Conservation (phyloP, 768 basidiomycete species). For the Pleurotus pulmonarius region DNA sequence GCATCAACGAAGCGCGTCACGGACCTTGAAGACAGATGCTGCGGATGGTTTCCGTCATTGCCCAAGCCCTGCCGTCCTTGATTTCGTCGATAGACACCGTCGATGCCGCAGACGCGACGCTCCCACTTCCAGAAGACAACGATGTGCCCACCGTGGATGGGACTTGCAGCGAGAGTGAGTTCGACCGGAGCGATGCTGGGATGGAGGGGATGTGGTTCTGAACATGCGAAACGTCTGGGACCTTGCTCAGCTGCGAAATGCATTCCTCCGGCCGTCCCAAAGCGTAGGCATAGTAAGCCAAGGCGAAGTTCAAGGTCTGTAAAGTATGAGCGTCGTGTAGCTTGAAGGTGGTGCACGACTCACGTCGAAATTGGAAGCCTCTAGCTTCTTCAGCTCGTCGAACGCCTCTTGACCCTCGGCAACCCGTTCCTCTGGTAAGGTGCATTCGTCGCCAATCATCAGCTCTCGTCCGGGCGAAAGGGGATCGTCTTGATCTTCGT, state of each 20-base stretch:
- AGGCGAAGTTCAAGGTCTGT: constrained; percentile 63
- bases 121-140: constrained; percentile 47
- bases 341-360: constrained; percentile 24
- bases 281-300: constrained; percentile 83
- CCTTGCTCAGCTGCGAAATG: constrained; percentile 50
- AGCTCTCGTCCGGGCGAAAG: constrained; percentile 26
- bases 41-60: constrained; percentile 67
- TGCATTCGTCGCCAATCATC: constrained; percentile 54
- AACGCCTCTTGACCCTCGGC: constrained; percentile 59
- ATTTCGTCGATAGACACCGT: constrained; percentile 48
- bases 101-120: constrained; percentile 36
- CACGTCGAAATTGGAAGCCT: constrained; percentile 55
- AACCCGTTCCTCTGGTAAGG: constrained; percentile 47
- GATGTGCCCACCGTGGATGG: constrained; percentile 34
- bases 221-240: constrained; percentile 52
- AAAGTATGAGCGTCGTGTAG: constrained; percentile 9
- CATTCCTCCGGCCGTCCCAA: constrained; percentile 64
- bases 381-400: constrained; percentile 45
- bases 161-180: constrained; percentile 31
- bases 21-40: constrained; percentile 77
- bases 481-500: constrained; percentile 54
- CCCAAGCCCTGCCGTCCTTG: constrained; percentile 69
- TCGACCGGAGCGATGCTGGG: constrained; percentile 37
- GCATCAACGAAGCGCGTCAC: constrained; percentile 10
- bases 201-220: constrained; percentile 47